Conservation (phyloP, 2,329 filamentous ascomycete genomes). For the Bretziella fagacearum region DNA sequence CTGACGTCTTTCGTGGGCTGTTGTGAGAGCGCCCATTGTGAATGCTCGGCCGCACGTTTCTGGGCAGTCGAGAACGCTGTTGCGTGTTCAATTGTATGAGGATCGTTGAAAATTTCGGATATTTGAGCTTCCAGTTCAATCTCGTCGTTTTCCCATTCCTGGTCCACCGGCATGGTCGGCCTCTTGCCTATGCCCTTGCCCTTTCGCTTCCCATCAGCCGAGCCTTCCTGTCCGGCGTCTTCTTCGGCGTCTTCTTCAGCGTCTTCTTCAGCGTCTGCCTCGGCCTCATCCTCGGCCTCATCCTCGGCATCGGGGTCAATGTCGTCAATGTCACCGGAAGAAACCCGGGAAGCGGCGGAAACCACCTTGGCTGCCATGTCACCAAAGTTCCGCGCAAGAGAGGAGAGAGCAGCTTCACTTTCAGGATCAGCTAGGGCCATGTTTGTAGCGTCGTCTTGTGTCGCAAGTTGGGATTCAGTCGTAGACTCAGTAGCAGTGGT, state of each 20-base stretch:
- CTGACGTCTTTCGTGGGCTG: constrained; percentile 32
- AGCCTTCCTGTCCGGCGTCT: neutral
- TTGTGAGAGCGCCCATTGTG: constrained; percentile 32
- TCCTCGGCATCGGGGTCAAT: constrained; percentile 16
- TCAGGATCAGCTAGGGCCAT: constrained; percentile 12
- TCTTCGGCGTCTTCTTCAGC: neutral
- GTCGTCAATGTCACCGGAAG: constrained; percentile 14
- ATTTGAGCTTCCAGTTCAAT: constrained; percentile 53
- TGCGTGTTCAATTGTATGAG: constrained; percentile 37
- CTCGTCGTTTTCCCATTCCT: constrained; percentile 47
- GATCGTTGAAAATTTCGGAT: constrained; percentile 49
- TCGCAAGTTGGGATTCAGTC: too few relatives aligned
- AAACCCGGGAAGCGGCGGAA: neutral
- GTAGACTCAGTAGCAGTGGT: neutral
- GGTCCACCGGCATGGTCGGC: constrained; percentile 33
- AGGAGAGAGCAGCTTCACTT: constrained; percentile 23
- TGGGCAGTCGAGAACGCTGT: constrained; percentile 41
- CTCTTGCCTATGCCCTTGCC: too few relatives aligned
- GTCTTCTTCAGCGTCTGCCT: constrained; percentile 2
- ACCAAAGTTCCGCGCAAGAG: constrained; percentile 29
- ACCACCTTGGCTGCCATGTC: neutral
- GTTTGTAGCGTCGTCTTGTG: neutral
- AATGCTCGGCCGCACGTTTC: constrained; percentile 36
- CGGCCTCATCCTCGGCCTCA: constrained; percentile 17
- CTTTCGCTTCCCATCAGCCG: constrained; percentile 18